Percentiles rank a stretch among this genome's conserved stretches.
phyloP scores from a whole-genome alignment of 305 asterid genomes.

The Andrographis paniculata region DNA sequence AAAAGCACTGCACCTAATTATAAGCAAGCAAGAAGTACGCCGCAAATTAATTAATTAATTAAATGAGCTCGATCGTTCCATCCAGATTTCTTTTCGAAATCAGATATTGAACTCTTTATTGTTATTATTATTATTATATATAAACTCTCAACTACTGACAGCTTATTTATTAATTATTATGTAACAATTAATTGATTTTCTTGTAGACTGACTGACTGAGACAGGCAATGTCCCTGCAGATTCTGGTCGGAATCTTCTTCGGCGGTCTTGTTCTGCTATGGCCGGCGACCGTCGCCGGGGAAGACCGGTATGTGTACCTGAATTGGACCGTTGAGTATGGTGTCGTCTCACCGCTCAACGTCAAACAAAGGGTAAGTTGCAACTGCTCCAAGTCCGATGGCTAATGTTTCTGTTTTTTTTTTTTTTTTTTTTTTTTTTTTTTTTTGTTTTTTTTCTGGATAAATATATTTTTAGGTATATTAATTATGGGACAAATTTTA shows the following conservation, averaged over 20 bases:
- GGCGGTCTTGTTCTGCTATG: too few relatives aligned
- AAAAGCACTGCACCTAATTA: too few relatives aligned
- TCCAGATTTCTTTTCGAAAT: constrained; percentile 37
- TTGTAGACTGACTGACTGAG: constrained; percentile 24
- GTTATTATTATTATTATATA: background rate
- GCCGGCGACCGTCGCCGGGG: too few relatives aligned
- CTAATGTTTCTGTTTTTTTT: background rate
- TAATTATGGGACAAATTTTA: too few relatives aligned
- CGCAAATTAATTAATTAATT: constrained; percentile 39
- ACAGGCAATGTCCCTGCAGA: constrained; percentile 26
- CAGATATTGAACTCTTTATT: too few relatives aligned
- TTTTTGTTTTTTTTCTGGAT: background rate
- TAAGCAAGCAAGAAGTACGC: constrained; percentile 59
- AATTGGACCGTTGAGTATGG: constrained; percentile 58
- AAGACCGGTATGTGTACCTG: constrained; percentile 47
- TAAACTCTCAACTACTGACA: too few relatives aligned
- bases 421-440: background rate
- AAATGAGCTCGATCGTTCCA: too few relatives aligned
- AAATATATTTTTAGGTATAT: too few relatives aligned
- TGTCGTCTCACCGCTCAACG: constrained; percentile 55
- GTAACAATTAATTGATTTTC: too few relatives aligned
- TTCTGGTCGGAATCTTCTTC: too few relatives aligned
- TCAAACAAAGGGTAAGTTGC: constrained; percentile 47
- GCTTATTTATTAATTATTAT: too few relatives aligned
- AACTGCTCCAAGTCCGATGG: too few relatives aligned